phyloP scores from a whole-genome alignment of 306 rosid genomes.

The Potentilla sterilis region DNA sequence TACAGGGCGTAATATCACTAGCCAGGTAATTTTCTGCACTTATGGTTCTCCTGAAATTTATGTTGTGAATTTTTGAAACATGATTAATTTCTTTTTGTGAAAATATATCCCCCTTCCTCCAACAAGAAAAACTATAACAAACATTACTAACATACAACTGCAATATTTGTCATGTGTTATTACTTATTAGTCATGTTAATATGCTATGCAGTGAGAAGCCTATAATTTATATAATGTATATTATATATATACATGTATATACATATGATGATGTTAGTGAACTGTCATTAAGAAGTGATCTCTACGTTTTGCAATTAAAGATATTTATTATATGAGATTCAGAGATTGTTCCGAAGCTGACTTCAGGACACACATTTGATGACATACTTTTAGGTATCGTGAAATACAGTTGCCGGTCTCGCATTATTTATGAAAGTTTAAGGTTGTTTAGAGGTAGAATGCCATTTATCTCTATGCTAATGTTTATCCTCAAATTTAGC shows the following conservation, averaged over 20 bases:
- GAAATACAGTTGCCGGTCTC: not conserved
- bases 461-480: not conserved
- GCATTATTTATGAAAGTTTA: not conserved
- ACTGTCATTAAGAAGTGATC: not conserved
- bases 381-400: not conserved
- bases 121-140: no score
- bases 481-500: not conserved
- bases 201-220: no score
- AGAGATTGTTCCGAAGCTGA: not conserved
- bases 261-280: not conserved
- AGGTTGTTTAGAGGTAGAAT: not conserved
- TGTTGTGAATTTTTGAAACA: not conserved
- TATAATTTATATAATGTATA: not conserved
- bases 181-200: no score
- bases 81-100: not conserved
- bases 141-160: not conserved
- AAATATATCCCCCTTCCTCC: not conserved
- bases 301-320: not conserved
- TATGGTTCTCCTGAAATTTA: slow-evolving; percentile 8
- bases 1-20: slow-evolving; percentile 32
- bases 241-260: not conserved
- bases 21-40: slow-evolving; percentile 32
- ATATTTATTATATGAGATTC: not conserved
- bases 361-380: not conserved
- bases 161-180: not conserved